Conservation (phyloP, 805 yeast species). For the Wickerhamomyces rabaulensis region DNA sequence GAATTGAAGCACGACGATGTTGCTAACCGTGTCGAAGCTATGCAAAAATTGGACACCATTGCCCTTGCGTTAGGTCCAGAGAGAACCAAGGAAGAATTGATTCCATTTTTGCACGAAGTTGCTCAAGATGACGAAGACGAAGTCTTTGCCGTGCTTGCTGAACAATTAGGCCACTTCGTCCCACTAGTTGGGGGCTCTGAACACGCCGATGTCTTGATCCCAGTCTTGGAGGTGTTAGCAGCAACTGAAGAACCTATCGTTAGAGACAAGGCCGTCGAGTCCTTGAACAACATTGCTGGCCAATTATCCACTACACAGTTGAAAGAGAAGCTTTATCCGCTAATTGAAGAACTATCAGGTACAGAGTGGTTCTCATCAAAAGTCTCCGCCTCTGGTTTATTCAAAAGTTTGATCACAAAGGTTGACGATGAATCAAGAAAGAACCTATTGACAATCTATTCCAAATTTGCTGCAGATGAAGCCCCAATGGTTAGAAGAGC, state of each 20-base stretch:
- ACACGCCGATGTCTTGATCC: conserved; percentile 52
- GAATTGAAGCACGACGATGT: conserved; percentile 97
- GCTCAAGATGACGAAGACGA: conserved; percentile 98
- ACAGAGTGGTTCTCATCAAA: conserved; percentile 95
- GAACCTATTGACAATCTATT: conserved; percentile 60
- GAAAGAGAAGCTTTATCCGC: conserved; percentile 60
- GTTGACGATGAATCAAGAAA: conserved; percentile 52
- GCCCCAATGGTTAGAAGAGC: conserved; percentile 98
- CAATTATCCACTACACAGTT: conserved; percentile 62
- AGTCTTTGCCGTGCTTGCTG: conserved; percentile 89
- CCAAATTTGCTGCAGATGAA: conserved; percentile 77
- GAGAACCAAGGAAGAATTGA: conserved; percentile 80
- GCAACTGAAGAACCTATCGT: conserved; percentile 96
- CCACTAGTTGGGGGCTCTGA: conserved; percentile 84
- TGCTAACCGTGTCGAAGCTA: conserved; percentile 86
- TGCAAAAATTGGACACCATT: conserved; percentile 90
- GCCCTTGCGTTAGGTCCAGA: conserved; percentile 94
- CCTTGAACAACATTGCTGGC: conserved; percentile 65
- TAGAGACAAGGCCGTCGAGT: conserved; percentile 87
- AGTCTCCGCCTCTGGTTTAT: conserved; percentile 88
- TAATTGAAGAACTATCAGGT: conserved; percentile 70
- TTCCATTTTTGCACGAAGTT: conserved; percentile 81
- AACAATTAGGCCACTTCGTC: conserved; percentile 80
- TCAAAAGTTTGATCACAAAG: conserved; percentile 59
- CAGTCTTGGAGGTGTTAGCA: conserved; percentile 71